phyloP scores from a whole-genome alignment of 345 rosid genomes.

The Brassica nigra region DNA sequence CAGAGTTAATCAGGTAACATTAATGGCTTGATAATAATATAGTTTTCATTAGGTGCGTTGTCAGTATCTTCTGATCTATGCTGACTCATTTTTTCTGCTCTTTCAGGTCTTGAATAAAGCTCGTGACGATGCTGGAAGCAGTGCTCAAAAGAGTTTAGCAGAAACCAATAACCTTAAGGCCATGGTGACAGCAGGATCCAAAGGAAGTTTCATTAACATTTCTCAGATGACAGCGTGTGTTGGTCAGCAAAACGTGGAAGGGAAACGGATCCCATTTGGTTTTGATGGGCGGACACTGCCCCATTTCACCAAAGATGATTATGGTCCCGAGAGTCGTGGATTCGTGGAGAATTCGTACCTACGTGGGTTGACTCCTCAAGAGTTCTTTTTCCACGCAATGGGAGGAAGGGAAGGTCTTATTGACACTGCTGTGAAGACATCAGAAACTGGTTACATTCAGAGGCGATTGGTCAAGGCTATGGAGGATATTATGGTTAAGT shows the following conservation, averaged over 20 bases:
- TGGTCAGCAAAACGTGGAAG: slow-evolving; percentile 99
- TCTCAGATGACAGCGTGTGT: slow-evolving; percentile 99
- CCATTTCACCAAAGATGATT: slow-evolving; percentile 93
- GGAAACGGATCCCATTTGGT: slow-evolving; percentile 95
- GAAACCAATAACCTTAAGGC: slow-evolving; percentile 99
- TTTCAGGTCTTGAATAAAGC: slow-evolving; percentile 87
- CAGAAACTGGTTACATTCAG: slow-evolving; percentile 98
- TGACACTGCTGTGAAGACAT: slow-evolving; percentile 98
- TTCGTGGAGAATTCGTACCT: slow-evolving; percentile 97
- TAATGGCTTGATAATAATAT: not conserved
- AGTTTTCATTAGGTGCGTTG: not conserved
- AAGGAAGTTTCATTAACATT: slow-evolving; percentile 97
- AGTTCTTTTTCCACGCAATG: slow-evolving; percentile 99
- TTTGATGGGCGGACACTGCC: slow-evolving; percentile 90
- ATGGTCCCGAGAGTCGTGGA: slow-evolving; percentile 99
- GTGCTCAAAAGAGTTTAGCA: slow-evolving; percentile 93
- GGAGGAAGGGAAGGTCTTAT: slow-evolving; percentile 99
- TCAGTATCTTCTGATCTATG: not conserved
- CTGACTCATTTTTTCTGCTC: slow-evolving; percentile 14
- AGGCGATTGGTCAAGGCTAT: slow-evolving; percentile 97
- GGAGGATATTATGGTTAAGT: slow-evolving; percentile 99
- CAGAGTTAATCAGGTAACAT: slow-evolving; percentile 86
- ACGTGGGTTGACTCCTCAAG: slow-evolving; percentile 98
- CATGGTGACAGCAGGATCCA: slow-evolving; percentile 99
- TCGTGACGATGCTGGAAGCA: slow-evolving; percentile 98